Evolutionary conservation across 768 basidiomycete genomes (phyloP), one percentile per base, ranked within the genome.

Genomic region (Lanmaoa rubissima): DNA sequence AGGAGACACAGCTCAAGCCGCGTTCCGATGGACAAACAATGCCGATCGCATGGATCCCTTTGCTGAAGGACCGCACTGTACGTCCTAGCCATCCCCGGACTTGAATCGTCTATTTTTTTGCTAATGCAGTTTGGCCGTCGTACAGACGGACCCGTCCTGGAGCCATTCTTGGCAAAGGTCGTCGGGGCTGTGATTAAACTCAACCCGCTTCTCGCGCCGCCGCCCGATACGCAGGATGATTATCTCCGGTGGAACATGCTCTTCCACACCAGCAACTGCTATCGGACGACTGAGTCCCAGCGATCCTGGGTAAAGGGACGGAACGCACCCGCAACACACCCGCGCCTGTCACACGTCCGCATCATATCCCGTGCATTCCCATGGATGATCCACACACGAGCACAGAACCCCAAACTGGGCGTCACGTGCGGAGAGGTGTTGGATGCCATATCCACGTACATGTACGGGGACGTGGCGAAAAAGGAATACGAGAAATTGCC

Each of bases 231-330:
- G 5, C 62, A 72, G 5, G 77, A 80, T 1, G 78, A 79, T 6
- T 81, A 82, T 65, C 73, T 91, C 43, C 82, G 79, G 46, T 90
- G 88, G 87, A 87, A 88, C 71, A 87, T 91, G 84, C 77, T 87
- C 41, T 88, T 84, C 67, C 73, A 76, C 7, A 79, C 86, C 7
- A 80, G 77, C 40, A 77, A 82, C 56, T 83, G 84, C 52, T 81
- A 81, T 61, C 81, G 84, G 54, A 87, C 85, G 5, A 78, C 74
- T n/a, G 89, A 90, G 55, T 75, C 79, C 4, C 59, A 74, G 3
- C 75, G 82, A 24, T 88, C 88, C 0, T 91, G 89, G 89, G 76
- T 81, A 5, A 76, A 73, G 34, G 88, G 89, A 8, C 82, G 88
- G 13, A 74, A 78, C 14, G 78, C 80, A 21, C 86, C 87, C 17